Percentiles rank a stretch among this genome's conserved stretches.
These are phyloP conservation scores for Candida chilensis DNA, from an alignment of 805 yeast genomes.

Conservation along the genomic window DNA sequence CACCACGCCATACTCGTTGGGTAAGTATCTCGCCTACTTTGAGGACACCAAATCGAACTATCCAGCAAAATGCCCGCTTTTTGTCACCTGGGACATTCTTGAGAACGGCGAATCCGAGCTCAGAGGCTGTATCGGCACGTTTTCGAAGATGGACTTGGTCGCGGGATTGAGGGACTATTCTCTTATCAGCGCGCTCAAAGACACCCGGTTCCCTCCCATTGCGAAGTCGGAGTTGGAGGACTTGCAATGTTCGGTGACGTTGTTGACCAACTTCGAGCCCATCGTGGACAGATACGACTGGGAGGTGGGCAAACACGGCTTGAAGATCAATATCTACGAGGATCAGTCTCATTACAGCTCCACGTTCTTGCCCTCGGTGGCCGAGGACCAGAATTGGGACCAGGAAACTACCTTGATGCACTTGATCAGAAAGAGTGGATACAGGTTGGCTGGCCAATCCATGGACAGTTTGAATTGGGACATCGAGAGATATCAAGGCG, in stretches of 20 bases:
- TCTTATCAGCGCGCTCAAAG: conserved; percentile 58
- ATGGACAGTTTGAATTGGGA: too few species aligned
- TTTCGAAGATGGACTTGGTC: conserved; percentile 42
- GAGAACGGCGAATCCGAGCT: conserved; percentile 23
- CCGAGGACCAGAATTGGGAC: conserved; percentile 80
- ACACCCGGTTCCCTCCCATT: conserved; percentile 70
- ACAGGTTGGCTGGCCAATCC: too few species aligned
- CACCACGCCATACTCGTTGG: too few species aligned
- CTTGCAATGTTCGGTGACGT: conserved; percentile 53
- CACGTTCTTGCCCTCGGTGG: conserved; percentile 87
- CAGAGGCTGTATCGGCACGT: conserved; percentile 94
- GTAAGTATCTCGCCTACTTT: too few species aligned
- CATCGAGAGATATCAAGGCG: too few species aligned
- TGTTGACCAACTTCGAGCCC: conserved; percentile 48
- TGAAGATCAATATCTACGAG: conserved; percentile 44
- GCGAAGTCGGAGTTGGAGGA: conserved; percentile 38
- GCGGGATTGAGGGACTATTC: conserved; percentile 58
- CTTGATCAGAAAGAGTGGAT: conserved; percentile 63
- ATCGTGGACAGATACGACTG: conserved; percentile 55
- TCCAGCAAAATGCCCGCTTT: conserved; percentile 57
- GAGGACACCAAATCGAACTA: too few species aligned
- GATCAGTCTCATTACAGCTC: conserved; percentile 42
- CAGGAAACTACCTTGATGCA: conserved; percentile 61
- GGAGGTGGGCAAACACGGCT: conserved; percentile 79
- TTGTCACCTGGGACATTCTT: conserved; percentile 76